phyloP scores from a whole-genome alignment of 352 stramenopile genomes.

The Globisporangium parvum region DNA sequence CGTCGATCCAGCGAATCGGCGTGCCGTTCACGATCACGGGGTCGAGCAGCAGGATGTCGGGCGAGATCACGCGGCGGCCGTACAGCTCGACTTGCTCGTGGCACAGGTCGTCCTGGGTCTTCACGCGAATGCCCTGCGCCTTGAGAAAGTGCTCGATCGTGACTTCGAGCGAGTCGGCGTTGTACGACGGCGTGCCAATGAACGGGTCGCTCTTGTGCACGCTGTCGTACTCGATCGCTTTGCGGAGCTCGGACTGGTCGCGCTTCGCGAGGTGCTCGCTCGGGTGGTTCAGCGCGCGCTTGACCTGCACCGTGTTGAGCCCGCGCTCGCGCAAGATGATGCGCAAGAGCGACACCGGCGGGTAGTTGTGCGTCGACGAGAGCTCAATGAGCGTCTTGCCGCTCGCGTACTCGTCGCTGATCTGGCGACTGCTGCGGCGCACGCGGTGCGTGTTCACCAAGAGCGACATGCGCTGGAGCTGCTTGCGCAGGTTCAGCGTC shows the following conservation, averaged over 20 bases:
- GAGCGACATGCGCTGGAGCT: conserved; percentile 80
- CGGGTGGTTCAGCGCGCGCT: conserved; percentile 49
- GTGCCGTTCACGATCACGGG: conserved; percentile 80
- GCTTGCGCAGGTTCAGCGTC: conserved; percentile 82
- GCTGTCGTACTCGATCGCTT: conserved; percentile 71
- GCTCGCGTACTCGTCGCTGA: conserved; percentile 64
- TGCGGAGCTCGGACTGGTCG: conserved; percentile 65
- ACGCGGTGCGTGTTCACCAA: conserved; percentile 85
- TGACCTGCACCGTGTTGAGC: conserved; percentile 52
- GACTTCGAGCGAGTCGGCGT: conserved; percentile 63
- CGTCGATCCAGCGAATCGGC: conserved; percentile 82
- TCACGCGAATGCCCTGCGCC: conserved; percentile 67
- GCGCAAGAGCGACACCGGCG: conserved; percentile 77
- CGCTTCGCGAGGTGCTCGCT: conserved; percentile 48
- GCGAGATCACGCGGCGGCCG: conserved; percentile 70
- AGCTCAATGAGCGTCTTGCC: conserved; percentile 76
- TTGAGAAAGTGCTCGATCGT: conserved; percentile 73
- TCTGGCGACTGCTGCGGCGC: conserved; percentile 43
- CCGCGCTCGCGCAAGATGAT: conserved; percentile 69
- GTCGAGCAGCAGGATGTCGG: conserved; percentile 76
- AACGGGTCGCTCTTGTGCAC: conserved; percentile 83
- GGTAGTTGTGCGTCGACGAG: conserved; percentile 71
- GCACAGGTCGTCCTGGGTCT: conserved; percentile 71
- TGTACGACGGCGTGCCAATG: conserved; percentile 62
- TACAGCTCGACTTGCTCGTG: conserved; percentile 54